Conservation (phyloP, 2,329 filamentous ascomycete genomes). For the Gnomoniopsis smithogilvyi region DNA sequence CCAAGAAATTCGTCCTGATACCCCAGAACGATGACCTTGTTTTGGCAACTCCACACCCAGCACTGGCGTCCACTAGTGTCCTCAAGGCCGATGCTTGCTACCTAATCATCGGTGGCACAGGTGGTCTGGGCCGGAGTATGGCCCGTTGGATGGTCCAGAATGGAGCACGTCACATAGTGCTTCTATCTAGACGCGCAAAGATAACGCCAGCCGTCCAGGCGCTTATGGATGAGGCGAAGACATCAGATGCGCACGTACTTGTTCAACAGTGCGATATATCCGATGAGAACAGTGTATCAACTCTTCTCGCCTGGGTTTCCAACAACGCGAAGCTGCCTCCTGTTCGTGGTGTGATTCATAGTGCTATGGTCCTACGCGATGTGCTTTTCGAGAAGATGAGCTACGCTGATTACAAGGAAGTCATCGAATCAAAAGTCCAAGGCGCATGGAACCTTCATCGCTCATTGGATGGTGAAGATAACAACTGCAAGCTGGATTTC, state of each 20-base stretch:
- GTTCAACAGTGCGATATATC: slow-evolving; percentile 45
- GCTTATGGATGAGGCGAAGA: slow-evolving; percentile 10
- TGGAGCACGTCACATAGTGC: slow-evolving; percentile 18
- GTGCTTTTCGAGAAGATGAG: slow-evolving; percentile 53
- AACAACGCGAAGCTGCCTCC: slow-evolving; percentile 28
- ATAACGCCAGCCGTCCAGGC: background rate
- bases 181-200: slow-evolving; percentile 18
- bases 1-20: slow-evolving; percentile 38
- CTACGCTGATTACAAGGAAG: slow-evolving; percentile 42
- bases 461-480: slow-evolving; percentile 8
- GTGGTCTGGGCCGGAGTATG: slow-evolving; percentile 23
- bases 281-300: slow-evolving; percentile 18
- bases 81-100: slow-evolving; percentile 21
- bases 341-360: slow-evolving; percentile 32
- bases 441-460: slow-evolving; percentile 31
- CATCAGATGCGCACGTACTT: slow-evolving; percentile 37
- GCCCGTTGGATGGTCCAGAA: slow-evolving; percentile 19
- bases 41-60: slow-evolving; percentile 3
- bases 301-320: slow-evolving; percentile 43
- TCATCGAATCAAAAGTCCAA: slow-evolving; percentile 49
- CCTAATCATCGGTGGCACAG: slow-evolving; percentile 25
- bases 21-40: slow-evolving; percentile 1
- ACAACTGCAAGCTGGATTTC: slow-evolving; percentile 29
- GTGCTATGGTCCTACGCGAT: slow-evolving; percentile 40
- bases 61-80: background rate